These are phyloP conservation scores for Phytophthora rubi DNA, from an alignment of 352 stramenopile genomes.

Conservation along the genomic window DNA sequence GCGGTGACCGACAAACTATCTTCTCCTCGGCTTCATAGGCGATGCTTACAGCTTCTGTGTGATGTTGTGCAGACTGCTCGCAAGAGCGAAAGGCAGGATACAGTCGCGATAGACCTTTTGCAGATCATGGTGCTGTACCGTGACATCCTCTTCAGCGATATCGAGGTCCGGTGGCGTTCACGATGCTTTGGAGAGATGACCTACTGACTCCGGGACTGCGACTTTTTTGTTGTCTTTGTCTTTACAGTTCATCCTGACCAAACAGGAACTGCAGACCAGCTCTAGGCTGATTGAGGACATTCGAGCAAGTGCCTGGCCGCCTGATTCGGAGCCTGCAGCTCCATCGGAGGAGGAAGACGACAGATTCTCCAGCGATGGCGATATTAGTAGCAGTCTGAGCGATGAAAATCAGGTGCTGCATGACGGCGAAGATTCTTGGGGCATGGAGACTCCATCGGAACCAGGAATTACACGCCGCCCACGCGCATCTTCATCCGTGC, in stretches of 20 bases:
- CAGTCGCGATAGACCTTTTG: slow-evolving; percentile 55
- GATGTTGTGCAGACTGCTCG: slow-evolving; percentile 38
- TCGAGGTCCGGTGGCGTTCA: slow-evolving; percentile 51
- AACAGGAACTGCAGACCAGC: slow-evolving; percentile 54
- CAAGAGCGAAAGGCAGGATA: slow-evolving; percentile 50
- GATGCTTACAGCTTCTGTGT: background rate
- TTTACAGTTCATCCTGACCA: slow-evolving; percentile 55
- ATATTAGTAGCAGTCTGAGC: slow-evolving; percentile 27
- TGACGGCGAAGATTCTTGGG: slow-evolving; percentile 22
- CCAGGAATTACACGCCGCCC: slow-evolving; percentile 15
- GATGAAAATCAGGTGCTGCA: slow-evolving; percentile 32
- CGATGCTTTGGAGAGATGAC: background rate
- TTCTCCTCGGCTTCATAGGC: background rate
- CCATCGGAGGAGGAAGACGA: slow-evolving; percentile 34
- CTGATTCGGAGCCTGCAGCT: slow-evolving; percentile 14
- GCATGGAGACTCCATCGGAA: slow-evolving; percentile 8
- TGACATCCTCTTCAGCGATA: slow-evolving; percentile 73
- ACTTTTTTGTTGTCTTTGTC: background rate
- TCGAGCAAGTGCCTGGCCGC: slow-evolving; percentile 24
- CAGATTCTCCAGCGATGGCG: slow-evolving; percentile 35
- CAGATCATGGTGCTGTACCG: slow-evolving; percentile 68
- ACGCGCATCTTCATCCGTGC: slow-evolving; percentile 23
- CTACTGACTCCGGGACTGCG: background rate
- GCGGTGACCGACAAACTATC: background rate
- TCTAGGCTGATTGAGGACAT: slow-evolving; percentile 19